Base-by-base conservation (phyloP, 805 yeast genomes). In the Kodamaea fukazawae region DNA sequence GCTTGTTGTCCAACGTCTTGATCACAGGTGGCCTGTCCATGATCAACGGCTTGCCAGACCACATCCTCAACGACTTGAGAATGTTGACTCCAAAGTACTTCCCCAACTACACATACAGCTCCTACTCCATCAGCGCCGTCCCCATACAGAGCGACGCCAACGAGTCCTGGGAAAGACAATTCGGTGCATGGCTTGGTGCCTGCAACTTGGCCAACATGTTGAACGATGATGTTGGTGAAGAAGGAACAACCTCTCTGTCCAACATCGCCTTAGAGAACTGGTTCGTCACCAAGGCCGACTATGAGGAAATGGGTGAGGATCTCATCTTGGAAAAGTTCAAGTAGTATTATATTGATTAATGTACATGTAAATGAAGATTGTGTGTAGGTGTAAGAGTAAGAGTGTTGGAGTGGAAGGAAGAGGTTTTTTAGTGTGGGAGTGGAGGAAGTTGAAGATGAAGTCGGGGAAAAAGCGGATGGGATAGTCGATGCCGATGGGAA, bases 151-250 rank as follows among this genome's bases (percentile, higher is more conserved):
- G 60, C 26, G 67, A 61, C 34, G 45, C 57, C 26, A 55, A 57
- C 44, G 70, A 65, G 22, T 48, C 54, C 12, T 66, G 71, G 51
- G 88, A 83, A 44, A 71, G 81, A 45, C 76, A 71, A 46, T 75
- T 70, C 47, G 77, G 82, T 36, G 68, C 75, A 16, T 82, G 89
- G 89, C 62, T 81, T 22, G 89, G 89, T n/a, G 87, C 88, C 1
- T 75, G 81, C 41, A 79, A 80, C 46, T 69, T 83, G 48, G 79
- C 84, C 10, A 72, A 76, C 32, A 71, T 79, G 69, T 76, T 82
- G 35, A 81, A 79, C 42, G 42, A 39, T 16, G 38, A 39, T 25
- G 29, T 29, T 12, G 42, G 32, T 14, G 80, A 71, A 28, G 50
- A 46, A 22, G 58, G 53, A 12, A 50, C 51, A 3, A 53, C 54